A percentile compares a stretch with the other conserved stretches of the same genome.
phyloP scores from a whole-genome alignment of 805 yeast genomes.

The Wickerhamomyces sydowiorum region DNA sequence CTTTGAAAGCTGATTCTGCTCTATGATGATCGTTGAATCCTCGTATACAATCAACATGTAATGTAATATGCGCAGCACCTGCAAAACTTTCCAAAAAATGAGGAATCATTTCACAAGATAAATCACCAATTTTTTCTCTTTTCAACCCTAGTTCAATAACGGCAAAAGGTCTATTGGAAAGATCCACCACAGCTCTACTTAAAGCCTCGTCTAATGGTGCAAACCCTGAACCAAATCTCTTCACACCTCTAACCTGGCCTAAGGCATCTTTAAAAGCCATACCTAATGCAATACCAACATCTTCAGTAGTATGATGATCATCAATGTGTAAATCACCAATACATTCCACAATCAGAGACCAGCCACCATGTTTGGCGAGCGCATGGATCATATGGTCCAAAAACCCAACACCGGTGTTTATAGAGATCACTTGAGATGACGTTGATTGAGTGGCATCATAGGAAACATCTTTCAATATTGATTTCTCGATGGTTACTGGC shows the following conservation, averaged over 20 bases:
- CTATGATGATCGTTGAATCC: slow-evolving; percentile 96
- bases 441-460: slow-evolving; percentile 64
- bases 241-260: slow-evolving; percentile 85
- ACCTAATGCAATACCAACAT: slow-evolving; percentile 90
- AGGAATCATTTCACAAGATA: slow-evolving; percentile 96
- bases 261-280: slow-evolving; percentile 83
- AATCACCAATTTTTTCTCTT: slow-evolving; percentile 89
- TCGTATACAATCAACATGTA: slow-evolving; percentile 91
- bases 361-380: slow-evolving; percentile 92
- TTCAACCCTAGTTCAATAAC: slow-evolving; percentile 84
- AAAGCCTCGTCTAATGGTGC: slow-evolving; percentile 97
- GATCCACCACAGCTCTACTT: slow-evolving; percentile 92
- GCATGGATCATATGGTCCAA: slow-evolving; percentile 98
- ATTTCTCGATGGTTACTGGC: slow-evolving; percentile 51
- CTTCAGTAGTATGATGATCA: slow-evolving; percentile 97
- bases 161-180: slow-evolving; percentile 90
- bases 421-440: slow-evolving; percentile 63
- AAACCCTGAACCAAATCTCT: slow-evolving; percentile 87
- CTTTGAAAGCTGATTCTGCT: slow-evolving; percentile 94
- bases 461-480: slow-evolving; percentile 39
- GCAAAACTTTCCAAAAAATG: slow-evolving; percentile 95
- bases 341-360: slow-evolving; percentile 88
- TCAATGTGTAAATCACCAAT: slow-evolving; percentile 93
- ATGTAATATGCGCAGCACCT: slow-evolving; percentile 80
- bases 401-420: slow-evolving; percentile 92